These are phyloP conservation scores for Sclerotinia borealis DNA, from an alignment of 2,329 filamentous ascomycete genomes.

Conservation along the genomic window DNA sequence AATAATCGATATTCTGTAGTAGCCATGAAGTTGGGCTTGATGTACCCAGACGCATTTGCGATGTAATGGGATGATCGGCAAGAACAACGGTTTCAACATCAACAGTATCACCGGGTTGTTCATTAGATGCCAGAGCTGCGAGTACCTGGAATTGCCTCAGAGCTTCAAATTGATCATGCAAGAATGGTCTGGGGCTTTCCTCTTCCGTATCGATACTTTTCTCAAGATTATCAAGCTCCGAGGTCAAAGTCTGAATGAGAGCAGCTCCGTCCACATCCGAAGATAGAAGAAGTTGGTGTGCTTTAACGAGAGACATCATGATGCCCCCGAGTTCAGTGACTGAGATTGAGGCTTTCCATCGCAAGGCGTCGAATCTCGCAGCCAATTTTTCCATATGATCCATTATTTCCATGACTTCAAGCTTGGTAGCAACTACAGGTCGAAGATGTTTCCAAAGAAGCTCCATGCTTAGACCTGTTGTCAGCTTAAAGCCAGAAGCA, in stretches of 20 bases:
- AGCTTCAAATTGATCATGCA: constrained; percentile 50
- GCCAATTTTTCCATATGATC: constrained; percentile 51
- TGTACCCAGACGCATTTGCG: constrained; percentile 26
- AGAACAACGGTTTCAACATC: constrained; percentile 28
- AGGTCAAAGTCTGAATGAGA: constrained; percentile 44
- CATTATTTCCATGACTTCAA: constrained; percentile 41
- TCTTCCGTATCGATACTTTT: constrained; percentile 39
- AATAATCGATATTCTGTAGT: constrained; percentile 28
- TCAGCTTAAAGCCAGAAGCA: constrained; percentile 62
- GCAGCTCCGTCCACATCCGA: constrained; percentile 29
- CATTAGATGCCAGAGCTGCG: constrained; percentile 13
- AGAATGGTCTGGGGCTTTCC: constrained; percentile 41
- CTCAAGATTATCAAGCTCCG: constrained; percentile 49
- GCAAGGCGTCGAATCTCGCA: constrained; percentile 52
- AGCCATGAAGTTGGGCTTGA: constrained; percentile 21
- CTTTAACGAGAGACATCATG: constrained; percentile 48
- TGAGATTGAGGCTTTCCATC: constrained; percentile 51
- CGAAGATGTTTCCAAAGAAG: constrained; percentile 67
- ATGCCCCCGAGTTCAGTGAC: constrained; percentile 48
- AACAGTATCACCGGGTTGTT: neutral
- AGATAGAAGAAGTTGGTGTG: constrained; percentile 50
- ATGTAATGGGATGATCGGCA: constrained; percentile 27
- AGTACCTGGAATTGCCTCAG: constrained; percentile 42
- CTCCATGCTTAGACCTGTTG: constrained; percentile 75
- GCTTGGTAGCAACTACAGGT: constrained; percentile 50